A percentile compares a stretch with the other conserved stretches of the same genome.
Evolutionary conservation across 805 yeast species (phyloP).

Genomic region (Candida saitoana): DNA sequence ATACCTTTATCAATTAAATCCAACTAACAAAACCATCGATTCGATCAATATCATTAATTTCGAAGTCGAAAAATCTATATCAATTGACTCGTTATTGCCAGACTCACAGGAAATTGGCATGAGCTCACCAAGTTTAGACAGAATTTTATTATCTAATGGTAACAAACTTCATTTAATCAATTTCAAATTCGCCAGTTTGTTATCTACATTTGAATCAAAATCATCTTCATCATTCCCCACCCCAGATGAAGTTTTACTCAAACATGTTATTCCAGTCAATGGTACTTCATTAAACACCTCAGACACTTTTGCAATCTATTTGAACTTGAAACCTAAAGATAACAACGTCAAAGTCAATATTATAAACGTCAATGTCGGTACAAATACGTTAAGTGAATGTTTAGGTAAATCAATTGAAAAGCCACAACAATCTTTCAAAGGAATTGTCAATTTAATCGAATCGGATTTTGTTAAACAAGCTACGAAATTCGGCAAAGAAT

Average conservation of each 20-base stretch:
- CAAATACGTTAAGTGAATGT: constrained; percentile 64
- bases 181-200: constrained; percentile 39
- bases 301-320: constrained; percentile 39
- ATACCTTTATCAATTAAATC: constrained; percentile 21
- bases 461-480: constrained; percentile 17
- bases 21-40: constrained; percentile 12
- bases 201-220: constrained; percentile 22
- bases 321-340: constrained; percentile 39
- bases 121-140: constrained; percentile 39
- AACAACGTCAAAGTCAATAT: constrained; percentile 42
- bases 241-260: constrained; percentile 24
- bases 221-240: constrained; percentile 11
- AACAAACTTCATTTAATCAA: constrained; percentile 43
- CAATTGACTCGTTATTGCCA: constrained; percentile 15
- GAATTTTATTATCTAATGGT: constrained; percentile 42
- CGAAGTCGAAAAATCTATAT: constrained; percentile 16
- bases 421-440: constrained; percentile 9
- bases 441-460: constrained; percentile 20
- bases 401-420: constrained; percentile 54
- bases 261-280: constrained; percentile 30
- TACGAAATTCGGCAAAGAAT: constrained; percentile 13
- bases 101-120: constrained; percentile 24
- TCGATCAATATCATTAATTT: constrained; percentile 23
- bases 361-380: constrained; percentile 56
- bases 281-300: constrained; percentile 42